Evolutionary conservation across 306 rosid species (phyloP).

Genomic region (Dicorynia guianensis): DNA sequence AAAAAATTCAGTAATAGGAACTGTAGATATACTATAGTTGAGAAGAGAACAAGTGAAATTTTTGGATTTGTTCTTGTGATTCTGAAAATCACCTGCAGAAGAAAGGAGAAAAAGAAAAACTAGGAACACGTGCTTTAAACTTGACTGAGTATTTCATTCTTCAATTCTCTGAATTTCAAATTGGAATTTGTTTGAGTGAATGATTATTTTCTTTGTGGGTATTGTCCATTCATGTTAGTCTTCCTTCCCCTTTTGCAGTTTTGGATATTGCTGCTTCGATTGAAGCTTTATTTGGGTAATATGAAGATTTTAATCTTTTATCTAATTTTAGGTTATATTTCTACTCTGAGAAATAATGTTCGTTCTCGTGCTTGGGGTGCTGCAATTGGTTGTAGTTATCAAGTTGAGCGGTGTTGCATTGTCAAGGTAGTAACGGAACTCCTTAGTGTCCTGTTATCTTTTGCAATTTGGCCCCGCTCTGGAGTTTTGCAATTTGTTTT

Average conservation of each 20-base stretch:
- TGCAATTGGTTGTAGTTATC: slow-evolving; percentile 94
- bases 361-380: slow-evolving; percentile 99
- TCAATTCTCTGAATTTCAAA: background rate
- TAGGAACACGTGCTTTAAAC: background rate
- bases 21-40: slow-evolving; percentile 3
- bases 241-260: slow-evolving; percentile 10
- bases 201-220: background rate
- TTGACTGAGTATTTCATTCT: background rate
- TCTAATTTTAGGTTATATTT: slow-evolving; percentile 73
- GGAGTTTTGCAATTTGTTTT: slow-evolving; percentile 20
- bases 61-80: background rate
- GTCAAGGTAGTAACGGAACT: slow-evolving; percentile 68
- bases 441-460: slow-evolving; percentile 22
- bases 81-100: background rate
- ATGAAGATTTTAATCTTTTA: slow-evolving; percentile 24
- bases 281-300: slow-evolving; percentile 37
- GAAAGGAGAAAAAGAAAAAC: background rate
- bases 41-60: background rate
- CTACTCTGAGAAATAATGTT: slow-evolving; percentile 89
- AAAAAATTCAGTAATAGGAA: no score
- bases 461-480: background rate
- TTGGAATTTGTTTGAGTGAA: background rate
- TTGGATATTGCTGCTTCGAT: slow-evolving; percentile 26
- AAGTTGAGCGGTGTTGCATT: slow-evolving; percentile 91
- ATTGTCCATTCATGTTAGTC: slow-evolving; percentile 6